Percentiles rank a stretch among this genome's conserved stretches.
These are phyloP conservation scores for Eutreptiella sp. DNA, from an alignment of 208 protist genomes.

Conservation along the genomic window DNA sequence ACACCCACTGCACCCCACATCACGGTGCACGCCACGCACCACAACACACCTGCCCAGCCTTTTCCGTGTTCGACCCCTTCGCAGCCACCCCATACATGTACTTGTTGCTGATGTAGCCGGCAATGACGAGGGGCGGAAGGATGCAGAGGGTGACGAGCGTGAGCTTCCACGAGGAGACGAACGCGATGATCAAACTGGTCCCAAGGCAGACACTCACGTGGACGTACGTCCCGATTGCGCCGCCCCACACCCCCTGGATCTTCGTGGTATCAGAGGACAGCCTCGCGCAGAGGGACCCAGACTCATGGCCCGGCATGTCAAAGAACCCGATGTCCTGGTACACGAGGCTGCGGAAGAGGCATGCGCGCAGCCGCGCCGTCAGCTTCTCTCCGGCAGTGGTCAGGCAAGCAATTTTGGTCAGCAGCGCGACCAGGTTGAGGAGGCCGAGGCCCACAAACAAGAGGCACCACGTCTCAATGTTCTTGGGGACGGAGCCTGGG, in stretches of 20 bases:
- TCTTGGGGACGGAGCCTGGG: not conserved
- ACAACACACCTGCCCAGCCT: conserved; percentile 50
- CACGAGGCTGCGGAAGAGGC: conserved; percentile 57
- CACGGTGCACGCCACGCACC: no score
- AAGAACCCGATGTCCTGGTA: conserved; percentile 63
- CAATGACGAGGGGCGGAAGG: conserved; percentile 47
- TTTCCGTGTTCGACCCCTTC: conserved; percentile 37
- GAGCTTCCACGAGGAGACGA: conserved; percentile 63
- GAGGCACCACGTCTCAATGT: no score
- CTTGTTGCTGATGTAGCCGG: conserved; percentile 37
- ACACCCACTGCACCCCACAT: no score
- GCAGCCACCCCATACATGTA: conserved; percentile 43
- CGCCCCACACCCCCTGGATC: conserved; percentile 63
- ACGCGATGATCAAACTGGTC: conserved; percentile 53
- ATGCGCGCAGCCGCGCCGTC: not conserved
- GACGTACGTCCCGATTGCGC: conserved; percentile 51
- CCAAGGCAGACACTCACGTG: conserved; percentile 47
- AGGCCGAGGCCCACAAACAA: not conserved
- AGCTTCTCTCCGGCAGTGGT: not conserved
- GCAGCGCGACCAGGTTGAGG: not conserved
- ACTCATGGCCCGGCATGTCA: conserved; percentile 58
- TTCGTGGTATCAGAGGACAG: conserved; percentile 78
- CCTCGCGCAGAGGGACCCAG: conserved; percentile 62
- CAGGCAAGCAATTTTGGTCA: not conserved
- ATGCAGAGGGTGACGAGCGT: conserved; percentile 51